A percentile compares a stretch with the other conserved stretches of the same genome.
These are phyloP conservation scores for Penicillium taxi DNA, from an alignment of 495 filamentous ascomycete genomes.

Conservation along the genomic window DNA sequence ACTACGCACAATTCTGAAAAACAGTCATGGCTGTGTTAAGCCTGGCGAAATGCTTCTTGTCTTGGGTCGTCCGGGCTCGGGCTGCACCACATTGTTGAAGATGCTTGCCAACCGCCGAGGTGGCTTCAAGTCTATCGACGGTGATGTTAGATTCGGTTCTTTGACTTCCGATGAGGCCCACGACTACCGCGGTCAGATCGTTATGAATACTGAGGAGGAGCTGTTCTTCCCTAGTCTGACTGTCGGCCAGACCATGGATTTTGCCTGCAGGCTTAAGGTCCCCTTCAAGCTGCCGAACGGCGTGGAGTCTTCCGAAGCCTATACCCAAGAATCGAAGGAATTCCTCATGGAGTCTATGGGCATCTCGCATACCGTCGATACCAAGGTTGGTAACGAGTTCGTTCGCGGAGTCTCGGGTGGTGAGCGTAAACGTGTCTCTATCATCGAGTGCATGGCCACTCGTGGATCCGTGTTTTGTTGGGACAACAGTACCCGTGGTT, in stretches of 20 bases:
- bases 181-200: slow-evolving; percentile 62
- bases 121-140: slow-evolving; percentile 46
- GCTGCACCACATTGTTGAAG: slow-evolving; percentile 49
- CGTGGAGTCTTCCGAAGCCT: slow-evolving; percentile 41
- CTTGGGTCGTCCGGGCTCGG: slow-evolving; percentile 38
- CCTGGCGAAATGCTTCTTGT: slow-evolving; percentile 45
- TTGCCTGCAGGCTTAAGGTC: slow-evolving; percentile 45
- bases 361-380: slow-evolving; percentile 73
- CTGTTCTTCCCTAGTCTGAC: slow-evolving; percentile 62
- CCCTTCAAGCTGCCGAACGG: slow-evolving; percentile 26
- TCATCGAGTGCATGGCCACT: slow-evolving; percentile 56
- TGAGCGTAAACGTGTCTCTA: slow-evolving; percentile 67
- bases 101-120: slow-evolving; percentile 55
- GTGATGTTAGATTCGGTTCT: slow-evolving; percentile 54
- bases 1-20: slow-evolving; percentile 29
- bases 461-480: slow-evolving; percentile 54
- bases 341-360: slow-evolving; percentile 63
- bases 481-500: slow-evolving; percentile 55
- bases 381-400: slow-evolving; percentile 70
- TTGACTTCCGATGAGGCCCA: slow-evolving; percentile 47
- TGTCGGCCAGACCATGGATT: slow-evolving; percentile 63
- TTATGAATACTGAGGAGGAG: slow-evolving; percentile 65
- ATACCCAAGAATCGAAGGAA: slow-evolving; percentile 46
- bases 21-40: slow-evolving; percentile 45
- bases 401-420: slow-evolving; percentile 80